Percentiles rank a stretch among this genome's conserved stretches.
Conservation (phyloP, 1,284 basidiomycete genomes). For the Ustilago loliicola region DNA sequence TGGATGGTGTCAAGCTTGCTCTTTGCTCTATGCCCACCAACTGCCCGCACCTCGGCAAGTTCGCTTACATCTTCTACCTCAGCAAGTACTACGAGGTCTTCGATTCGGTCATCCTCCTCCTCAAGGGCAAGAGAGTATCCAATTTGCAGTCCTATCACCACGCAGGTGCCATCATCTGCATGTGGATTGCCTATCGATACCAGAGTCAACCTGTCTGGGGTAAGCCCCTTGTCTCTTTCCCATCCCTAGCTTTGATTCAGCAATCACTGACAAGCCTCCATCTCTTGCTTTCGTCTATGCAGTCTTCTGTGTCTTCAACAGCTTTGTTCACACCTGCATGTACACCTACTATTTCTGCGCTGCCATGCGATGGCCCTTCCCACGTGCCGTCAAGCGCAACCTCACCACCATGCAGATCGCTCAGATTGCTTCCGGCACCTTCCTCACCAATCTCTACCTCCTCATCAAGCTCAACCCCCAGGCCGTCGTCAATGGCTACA, state of each 20-base stretch:
- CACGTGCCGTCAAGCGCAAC: constrained; percentile 59
- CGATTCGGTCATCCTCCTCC: constrained; percentile 69
- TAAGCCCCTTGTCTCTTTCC: constrained; percentile 5
- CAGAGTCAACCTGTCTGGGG: constrained; percentile 62
- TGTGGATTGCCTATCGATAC: constrained; percentile 69
- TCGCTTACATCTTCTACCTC: constrained; percentile 70
- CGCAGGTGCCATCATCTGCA: constrained; percentile 69
- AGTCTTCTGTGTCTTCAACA: constrained; percentile 67
- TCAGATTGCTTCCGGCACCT: constrained; percentile 61
- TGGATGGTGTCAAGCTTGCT: constrained; percentile 65
- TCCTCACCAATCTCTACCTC: constrained; percentile 64
- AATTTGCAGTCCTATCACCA: constrained; percentile 67
- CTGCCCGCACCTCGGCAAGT: constrained; percentile 59
- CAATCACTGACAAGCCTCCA: constrained; percentile 7
- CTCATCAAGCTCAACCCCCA: constrained; percentile 40
- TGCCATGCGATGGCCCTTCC: constrained; percentile 61
- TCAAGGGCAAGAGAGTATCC: constrained; percentile 70
- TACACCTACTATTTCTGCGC: constrained; percentile 64
- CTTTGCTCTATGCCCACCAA: constrained; percentile 70
- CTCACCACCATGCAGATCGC: constrained; percentile 65
- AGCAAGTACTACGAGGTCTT: constrained; percentile 65
- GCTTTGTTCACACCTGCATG: constrained; percentile 65
- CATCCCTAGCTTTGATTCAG: not conserved
- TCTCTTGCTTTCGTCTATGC: not conserved
- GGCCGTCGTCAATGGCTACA: constrained; percentile 31